phyloP scores from a whole-genome alignment of 768 basidiomycete species.

The Phylloporus sp. region DNA sequence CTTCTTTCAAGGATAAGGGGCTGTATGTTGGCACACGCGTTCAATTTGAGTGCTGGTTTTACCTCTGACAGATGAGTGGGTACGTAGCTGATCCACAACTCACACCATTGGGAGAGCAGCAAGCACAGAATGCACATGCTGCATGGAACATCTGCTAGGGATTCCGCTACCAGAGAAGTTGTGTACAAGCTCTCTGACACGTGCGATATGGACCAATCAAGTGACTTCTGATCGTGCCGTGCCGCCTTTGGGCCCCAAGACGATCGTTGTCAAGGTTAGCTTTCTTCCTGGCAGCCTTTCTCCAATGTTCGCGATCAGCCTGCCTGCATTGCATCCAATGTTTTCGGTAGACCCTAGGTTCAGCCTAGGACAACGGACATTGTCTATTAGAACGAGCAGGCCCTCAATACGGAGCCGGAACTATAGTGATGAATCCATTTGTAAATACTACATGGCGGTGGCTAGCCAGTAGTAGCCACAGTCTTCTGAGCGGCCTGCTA shows the following conservation, averaged over 20 bases:
- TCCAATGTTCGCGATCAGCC: too few species aligned
- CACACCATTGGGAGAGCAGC: slow-evolving; percentile 52
- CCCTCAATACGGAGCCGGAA: too few species aligned
- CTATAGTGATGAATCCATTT: too few species aligned
- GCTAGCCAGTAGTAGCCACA: too few species aligned
- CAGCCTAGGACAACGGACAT: too few species aligned
- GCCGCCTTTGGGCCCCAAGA: slow-evolving; percentile 22
- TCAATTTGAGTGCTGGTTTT: background rate
- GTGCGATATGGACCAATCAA: slow-evolving; percentile 55
- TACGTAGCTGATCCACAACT: slow-evolving; percentile 43
- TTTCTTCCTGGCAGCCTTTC: too few species aligned
- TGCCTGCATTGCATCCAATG: too few species aligned
- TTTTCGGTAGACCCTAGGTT: too few species aligned
- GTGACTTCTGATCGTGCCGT: slow-evolving; percentile 46
- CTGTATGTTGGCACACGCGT: slow-evolving; percentile 60
- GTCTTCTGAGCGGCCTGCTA: too few species aligned
- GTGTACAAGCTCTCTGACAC: slow-evolving; percentile 47
- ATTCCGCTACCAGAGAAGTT: slow-evolving; percentile 20
- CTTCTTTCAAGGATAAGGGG: too few species aligned
- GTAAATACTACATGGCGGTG: too few species aligned
- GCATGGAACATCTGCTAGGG: slow-evolving; percentile 12
- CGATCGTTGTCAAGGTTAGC: slow-evolving; percentile 56
- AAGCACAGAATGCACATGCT: slow-evolving; percentile 39
- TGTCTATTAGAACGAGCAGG: too few species aligned
- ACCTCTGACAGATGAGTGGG: background rate